A percentile compares a stretch with the other conserved stretches of the same genome.
phyloP scores from a whole-genome alignment of 495 filamentous ascomycete genomes.

The Talaromyces proteolyticus region DNA sequence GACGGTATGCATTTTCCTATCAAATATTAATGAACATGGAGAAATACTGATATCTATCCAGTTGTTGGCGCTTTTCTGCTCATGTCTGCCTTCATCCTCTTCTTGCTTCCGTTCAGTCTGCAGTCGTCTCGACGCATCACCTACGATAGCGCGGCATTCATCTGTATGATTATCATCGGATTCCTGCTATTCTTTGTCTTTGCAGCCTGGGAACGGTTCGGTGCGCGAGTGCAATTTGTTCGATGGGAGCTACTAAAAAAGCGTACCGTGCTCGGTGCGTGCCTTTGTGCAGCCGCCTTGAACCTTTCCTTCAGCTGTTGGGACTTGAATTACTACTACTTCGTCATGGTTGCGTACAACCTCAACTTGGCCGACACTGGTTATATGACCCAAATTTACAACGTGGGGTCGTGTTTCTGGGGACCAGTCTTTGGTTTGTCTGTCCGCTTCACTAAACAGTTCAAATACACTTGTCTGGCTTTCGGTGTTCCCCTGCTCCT shows the following conservation, averaged over 20 bases:
- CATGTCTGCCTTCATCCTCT: constrained; percentile 50
- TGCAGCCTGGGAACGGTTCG: constrained; percentile 50
- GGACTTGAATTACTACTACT: constrained; percentile 61
- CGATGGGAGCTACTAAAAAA: constrained; percentile 54
- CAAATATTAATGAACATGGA: not conserved
- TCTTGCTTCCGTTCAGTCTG: constrained; percentile 60
- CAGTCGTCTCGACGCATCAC: constrained; percentile 32
- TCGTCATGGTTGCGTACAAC: constrained; percentile 65
- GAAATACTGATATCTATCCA: constrained; percentile 6
- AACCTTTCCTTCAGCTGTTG: constrained; percentile 65
- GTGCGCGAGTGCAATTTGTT: constrained; percentile 53
- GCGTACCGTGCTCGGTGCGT: constrained; percentile 62
- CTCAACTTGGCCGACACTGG: constrained; percentile 49
- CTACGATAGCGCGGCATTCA: constrained; percentile 49
- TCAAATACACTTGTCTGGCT: constrained; percentile 51
- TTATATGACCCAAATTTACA: constrained; percentile 65
- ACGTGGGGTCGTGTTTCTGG: constrained; percentile 61
- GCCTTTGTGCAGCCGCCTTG: constrained; percentile 43
- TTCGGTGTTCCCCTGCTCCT: constrained; percentile 59
- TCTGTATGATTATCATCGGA: constrained; percentile 53
- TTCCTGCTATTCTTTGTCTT: constrained; percentile 50
- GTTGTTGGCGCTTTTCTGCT: constrained; percentile 52
- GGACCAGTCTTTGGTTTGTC: constrained; percentile 47
- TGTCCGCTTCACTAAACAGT: constrained; percentile 51
- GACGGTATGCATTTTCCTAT: constrained; percentile 35